Base-by-base conservation (phyloP, 768 basidiomycete genomes). In the Termitomyces sp. region DNA sequence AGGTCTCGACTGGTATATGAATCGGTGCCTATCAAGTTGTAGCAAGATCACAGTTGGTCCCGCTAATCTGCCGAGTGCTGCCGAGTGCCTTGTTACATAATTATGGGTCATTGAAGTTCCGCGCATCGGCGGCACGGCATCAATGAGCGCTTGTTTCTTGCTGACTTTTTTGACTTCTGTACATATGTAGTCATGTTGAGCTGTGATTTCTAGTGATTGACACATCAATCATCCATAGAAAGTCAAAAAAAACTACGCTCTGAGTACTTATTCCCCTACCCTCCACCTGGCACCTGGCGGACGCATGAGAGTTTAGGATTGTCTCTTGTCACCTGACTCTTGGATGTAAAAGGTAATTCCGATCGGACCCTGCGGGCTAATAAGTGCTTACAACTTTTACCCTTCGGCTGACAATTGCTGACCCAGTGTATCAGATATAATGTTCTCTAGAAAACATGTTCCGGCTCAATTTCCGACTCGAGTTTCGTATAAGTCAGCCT, bases 401-500 rank as follows among this genome's bases (percentile, higher is more conserved):
- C 28, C 36, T 20, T 53, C 28, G 40, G 53, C 53, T 41, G 26
- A 30, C 28, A n/a, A n/a, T 4, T 13, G 53, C 53, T 54, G 38
- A 30, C 40, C 28, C 28, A 30, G 16, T 20, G 40, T 28, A 18
- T 5, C 5, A 53, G 23, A 53, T 26, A 36, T 51, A 23, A 50
- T 50, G 33, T 33, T 32, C 30, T 32, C 32, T 30, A 23, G 50
- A 14, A 51, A 36, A 51, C 13, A 51, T 52, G 35, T 18, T 26
- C 51, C 52, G 52, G 52, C 9, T 38, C 9, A 38, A 30, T 40
- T 40, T 18, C 36, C 52, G 36, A 5, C 51, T 38, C 35, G 50
- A 36, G 26, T 53, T 28, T 40, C 28, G 52, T 40, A 54, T 54
- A 28, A 54, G 53, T 54, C 53, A 53, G 52, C 53, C 44, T 36